phyloP scores from a whole-genome alignment of 441 rosid species.

The Capsella rubella region DNA sequence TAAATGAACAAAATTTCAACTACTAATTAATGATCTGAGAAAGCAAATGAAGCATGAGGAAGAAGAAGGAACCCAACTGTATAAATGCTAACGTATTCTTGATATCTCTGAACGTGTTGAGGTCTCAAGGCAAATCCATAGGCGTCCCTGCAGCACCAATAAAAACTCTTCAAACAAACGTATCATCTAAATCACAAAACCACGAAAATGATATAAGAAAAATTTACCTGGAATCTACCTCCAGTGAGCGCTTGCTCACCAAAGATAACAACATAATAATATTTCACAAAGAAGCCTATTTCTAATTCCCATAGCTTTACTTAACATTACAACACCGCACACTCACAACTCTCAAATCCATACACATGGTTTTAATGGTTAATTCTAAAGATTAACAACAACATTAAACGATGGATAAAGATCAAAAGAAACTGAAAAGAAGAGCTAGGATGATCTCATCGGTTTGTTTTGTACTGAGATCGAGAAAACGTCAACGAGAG shows the following conservation, averaged over 20 bases:
- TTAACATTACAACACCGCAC: constrained; percentile 40
- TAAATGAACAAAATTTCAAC: no score
- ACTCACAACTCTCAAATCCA: constrained; percentile 36
- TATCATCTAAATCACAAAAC: not conserved
- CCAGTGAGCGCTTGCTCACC: constrained; percentile 93
- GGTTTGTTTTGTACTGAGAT: constrained; percentile 3
- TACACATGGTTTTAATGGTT: constrained; percentile 4
- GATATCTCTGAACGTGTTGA: constrained; percentile 69
- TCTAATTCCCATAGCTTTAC: constrained; percentile 69
- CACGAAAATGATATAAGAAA: not conserved
- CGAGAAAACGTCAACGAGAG: constrained; percentile 49
- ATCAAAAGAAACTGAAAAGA: constrained; percentile 10
- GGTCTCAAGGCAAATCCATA: constrained; percentile 83
- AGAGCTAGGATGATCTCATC: constrained; percentile 11
- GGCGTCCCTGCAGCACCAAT: constrained; percentile 54
- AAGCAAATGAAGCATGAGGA: constrained; percentile 7
- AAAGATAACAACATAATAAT: constrained; percentile 92
- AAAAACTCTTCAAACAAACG: constrained; percentile 9
- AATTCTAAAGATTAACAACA: not conserved
- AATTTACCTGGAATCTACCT: constrained; percentile 85
- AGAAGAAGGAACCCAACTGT: constrained; percentile 47
- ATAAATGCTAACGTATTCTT: constrained; percentile 58
- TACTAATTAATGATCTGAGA: not conserved
- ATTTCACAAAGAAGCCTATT: constrained; percentile 58
- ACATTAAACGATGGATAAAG: not conserved